Conservation (phyloP, 1,284 basidiomycete species). For the Leccinum griseonigrum region DNA sequence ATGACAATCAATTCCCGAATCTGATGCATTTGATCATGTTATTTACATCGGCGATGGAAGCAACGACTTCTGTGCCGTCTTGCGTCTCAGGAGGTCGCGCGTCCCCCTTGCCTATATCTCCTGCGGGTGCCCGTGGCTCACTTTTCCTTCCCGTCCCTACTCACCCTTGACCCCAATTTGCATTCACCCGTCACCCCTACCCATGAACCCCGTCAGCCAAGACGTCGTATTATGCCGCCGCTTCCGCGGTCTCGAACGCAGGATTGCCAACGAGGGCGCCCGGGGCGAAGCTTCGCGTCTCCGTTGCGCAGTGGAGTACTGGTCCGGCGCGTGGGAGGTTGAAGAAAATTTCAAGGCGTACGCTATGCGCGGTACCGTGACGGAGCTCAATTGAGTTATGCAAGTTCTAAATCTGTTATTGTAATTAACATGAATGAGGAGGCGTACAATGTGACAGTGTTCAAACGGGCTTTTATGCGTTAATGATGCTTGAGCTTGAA, state of each 20-base stretch:
- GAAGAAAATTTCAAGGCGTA: background rate
- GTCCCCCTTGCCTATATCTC: background rate
- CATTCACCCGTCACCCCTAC: background rate
- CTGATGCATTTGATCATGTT: slow-evolving; percentile 73
- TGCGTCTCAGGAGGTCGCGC: slow-evolving; percentile 69
- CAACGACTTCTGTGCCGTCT: slow-evolving; percentile 94
- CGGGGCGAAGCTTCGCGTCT: slow-evolving; percentile 56
- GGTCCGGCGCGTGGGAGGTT: slow-evolving; percentile 93
- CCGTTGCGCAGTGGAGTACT: slow-evolving; percentile 72
- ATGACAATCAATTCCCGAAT: background rate
- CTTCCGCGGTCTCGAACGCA: slow-evolving; percentile 71
- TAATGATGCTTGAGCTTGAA: too few relatives aligned
- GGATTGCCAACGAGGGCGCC: slow-evolving; percentile 60
- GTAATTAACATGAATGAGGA: background rate
- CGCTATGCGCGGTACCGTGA: background rate
- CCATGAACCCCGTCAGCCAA: slow-evolving; percentile 46
- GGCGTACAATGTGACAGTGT: background rate
- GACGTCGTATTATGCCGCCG: slow-evolving; percentile 78
- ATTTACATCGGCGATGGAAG: slow-evolving; percentile 93
- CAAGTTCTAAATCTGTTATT: background rate
- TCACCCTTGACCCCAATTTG: background rate
- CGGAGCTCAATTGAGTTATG: background rate
- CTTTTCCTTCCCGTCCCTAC: background rate
- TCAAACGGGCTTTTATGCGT: background rate
- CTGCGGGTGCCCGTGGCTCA: background rate